These are phyloP conservation scores for Acanthamoeba triangularis DNA, from an alignment of 208 protist species.

Conservation along the genomic window DNA sequence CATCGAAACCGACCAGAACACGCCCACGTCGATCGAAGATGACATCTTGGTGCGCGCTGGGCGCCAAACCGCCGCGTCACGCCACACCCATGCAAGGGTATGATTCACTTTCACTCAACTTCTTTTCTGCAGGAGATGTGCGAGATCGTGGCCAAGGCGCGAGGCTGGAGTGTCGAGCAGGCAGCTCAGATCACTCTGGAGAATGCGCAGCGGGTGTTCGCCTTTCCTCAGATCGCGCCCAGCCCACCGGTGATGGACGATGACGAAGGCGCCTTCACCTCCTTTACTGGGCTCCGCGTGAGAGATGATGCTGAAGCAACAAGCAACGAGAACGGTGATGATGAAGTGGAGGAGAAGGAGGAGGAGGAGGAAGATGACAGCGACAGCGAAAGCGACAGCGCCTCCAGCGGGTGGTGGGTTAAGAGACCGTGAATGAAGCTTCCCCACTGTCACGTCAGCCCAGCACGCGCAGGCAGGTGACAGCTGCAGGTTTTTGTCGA, in stretches of 20 bases:
- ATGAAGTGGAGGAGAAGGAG: neutral
- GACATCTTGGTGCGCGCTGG: neutral
- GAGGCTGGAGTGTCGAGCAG: slow-evolving; percentile 30
- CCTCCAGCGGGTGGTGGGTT: neutral
- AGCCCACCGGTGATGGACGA: neutral
- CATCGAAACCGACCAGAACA: slow-evolving; percentile 66
- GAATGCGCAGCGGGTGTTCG: slow-evolving; percentile 28
- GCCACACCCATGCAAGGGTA: neutral
- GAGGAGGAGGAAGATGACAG: neutral
- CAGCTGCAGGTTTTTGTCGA: too few relatives aligned
- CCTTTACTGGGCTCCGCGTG: neutral
- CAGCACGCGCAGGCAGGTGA: too few relatives aligned
- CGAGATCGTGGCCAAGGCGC: slow-evolving; percentile 19
- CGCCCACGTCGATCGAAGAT: neutral
- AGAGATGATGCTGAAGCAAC: neutral
- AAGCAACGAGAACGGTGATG: neutral
- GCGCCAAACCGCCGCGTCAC: neutral
- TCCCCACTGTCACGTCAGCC: too few relatives aligned
- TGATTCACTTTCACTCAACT: neutral
- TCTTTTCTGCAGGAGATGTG: slow-evolving; percentile 11
- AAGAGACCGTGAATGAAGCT: neutral
- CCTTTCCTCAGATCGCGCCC: neutral
- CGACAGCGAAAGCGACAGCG: neutral
- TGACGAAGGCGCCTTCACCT: neutral
- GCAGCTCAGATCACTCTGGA: neutral